Evolutionary conservation across 768 basidiomycete species (phyloP), one percentile per base, ranked within the genome.

Genomic region (Tephrocybe sp.): DNA sequence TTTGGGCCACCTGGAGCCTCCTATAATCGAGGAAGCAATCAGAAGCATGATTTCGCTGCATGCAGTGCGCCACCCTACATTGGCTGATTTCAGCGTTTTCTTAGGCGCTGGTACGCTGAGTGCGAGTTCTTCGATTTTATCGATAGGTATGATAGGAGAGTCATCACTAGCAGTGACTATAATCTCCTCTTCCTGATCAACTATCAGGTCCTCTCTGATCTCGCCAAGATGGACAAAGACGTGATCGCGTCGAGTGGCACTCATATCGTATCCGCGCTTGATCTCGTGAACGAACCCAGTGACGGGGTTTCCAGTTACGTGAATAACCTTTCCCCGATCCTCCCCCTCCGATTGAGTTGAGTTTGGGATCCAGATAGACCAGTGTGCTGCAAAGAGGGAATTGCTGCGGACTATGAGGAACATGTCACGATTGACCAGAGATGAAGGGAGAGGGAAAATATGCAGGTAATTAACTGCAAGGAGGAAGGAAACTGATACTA

Each of bases 281-380:
- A 48, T 19, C 38, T 48, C 37, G 24, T 48, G 47, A 4, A 39
- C 47, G 15, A 48, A 48, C 12, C 47, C 47, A 18, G 47, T 48
- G 38, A 40, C 37, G 13, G 30, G 27, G 30, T 37, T 47, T 9
- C 47, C 47, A 9, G 37, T 47, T 15, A 48, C 47, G 3, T 48
- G 38, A 13, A 48, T 15, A 13, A 48, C 28, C 12, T 39, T 48
- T 2, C 28, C 47, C 9, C 38, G 9, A 19, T 38, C 37, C 12
- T 39, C 37, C 12, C 30, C 30, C 26, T 28, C 37, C 9, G 16
- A 13, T 26, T 46, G 44, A 25, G 7, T 9, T 2, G n/a, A 5
- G 25, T 40, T 48, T 30, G 47, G 47, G 13, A 48, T 24, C 38
- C 37, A 48, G 30, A 48, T 22, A 11, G 38, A 38, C 47, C 47